A percentile compares a stretch with the other conserved stretches of the same genome.
Evolutionary conservation across 2,329 filamentous ascomycete species (phyloP).

Genomic region (Aspergillus sclerotialis): DNA sequence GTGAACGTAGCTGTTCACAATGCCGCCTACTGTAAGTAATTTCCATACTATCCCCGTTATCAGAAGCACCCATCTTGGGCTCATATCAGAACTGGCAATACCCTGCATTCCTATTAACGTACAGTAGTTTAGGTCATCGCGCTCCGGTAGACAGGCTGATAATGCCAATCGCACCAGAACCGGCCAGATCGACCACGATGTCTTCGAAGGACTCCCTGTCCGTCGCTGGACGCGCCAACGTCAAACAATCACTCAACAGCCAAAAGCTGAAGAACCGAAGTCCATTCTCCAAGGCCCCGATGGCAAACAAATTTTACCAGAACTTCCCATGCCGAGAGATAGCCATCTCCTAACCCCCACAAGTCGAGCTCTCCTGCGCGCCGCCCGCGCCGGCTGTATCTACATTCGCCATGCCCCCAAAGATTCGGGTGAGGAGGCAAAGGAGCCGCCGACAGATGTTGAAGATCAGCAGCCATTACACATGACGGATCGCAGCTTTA

Average conservation of each 20-base stretch:
- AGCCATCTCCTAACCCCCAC: slow-evolving; percentile 68
- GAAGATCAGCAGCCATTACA: slow-evolving; percentile 23
- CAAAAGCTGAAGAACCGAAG: slow-evolving; percentile 53
- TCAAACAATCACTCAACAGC: slow-evolving; percentile 61
- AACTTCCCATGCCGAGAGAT: slow-evolving; percentile 84
- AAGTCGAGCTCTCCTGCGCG: slow-evolving; percentile 74
- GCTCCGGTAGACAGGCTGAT: slow-evolving; percentile 51
- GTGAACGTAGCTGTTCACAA: slow-evolving; percentile 12
- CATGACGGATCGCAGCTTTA: slow-evolving; percentile 43
- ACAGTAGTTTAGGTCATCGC: slow-evolving; percentile 48
- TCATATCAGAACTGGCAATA: too few species aligned
- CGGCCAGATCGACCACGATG: slow-evolving; percentile 56
- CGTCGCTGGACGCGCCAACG: slow-evolving; percentile 78
- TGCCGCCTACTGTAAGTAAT: slow-evolving; percentile 32
- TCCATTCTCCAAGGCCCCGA: slow-evolving; percentile 19
- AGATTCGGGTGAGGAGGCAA: slow-evolving; percentile 29
- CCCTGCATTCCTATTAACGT: too few species aligned
- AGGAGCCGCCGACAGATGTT: slow-evolving; percentile 22
- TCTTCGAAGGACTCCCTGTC: slow-evolving; percentile 70
- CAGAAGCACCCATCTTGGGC: slow-evolving; percentile 1
- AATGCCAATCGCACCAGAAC: slow-evolving; percentile 31
- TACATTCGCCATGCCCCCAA: slow-evolving; percentile 61
- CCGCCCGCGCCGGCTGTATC: slow-evolving; percentile 67
- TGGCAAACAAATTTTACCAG: slow-evolving; percentile 46
- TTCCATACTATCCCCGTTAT: slow-evolving; percentile 9